Evolutionary conservation across 352 stramenopile species (phyloP).

Genomic region (Globisporangium recalcitrans): DNA sequence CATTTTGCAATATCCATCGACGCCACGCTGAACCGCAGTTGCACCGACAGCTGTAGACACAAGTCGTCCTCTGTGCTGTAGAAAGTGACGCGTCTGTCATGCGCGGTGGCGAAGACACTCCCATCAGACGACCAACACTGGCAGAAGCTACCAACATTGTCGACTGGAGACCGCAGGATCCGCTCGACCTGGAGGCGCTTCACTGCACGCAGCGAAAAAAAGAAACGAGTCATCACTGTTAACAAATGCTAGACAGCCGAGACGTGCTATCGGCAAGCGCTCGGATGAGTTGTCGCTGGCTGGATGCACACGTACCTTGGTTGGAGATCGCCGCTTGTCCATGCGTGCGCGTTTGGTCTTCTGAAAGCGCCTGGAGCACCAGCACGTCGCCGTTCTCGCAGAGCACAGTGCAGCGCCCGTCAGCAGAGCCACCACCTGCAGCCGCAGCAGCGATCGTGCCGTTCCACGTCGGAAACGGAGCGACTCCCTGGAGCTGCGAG

Average conservation of each 20-base stretch:
- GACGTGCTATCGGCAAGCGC: background rate
- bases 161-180: conserved; percentile 23
- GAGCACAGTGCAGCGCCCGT: conserved; percentile 38
- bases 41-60: conserved; percentile 7
- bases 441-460: conserved; percentile 28
- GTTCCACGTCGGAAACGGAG: conserved; percentile 61
- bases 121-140: conserved; percentile 47
- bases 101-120: conserved; percentile 24
- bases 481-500: conserved; percentile 32
- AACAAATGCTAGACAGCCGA: background rate
- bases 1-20: conserved; percentile 27
- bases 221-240: background rate
- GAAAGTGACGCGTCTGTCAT: conserved; percentile 27
- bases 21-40: conserved; percentile 29
- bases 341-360: background rate
- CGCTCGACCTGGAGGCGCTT: conserved; percentile 23
- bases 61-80: conserved; percentile 25
- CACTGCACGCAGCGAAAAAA: background rate
- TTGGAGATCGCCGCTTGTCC: background rate
- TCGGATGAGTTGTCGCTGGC: background rate
- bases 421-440: background rate
- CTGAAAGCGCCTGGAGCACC: conserved; percentile 22
- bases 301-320: background rate
- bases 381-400: conserved; percentile 45
- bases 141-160: conserved; percentile 31